phyloP scores from a whole-genome alignment of 495 filamentous ascomycete species.

The Aspergillus cavernicola region DNA sequence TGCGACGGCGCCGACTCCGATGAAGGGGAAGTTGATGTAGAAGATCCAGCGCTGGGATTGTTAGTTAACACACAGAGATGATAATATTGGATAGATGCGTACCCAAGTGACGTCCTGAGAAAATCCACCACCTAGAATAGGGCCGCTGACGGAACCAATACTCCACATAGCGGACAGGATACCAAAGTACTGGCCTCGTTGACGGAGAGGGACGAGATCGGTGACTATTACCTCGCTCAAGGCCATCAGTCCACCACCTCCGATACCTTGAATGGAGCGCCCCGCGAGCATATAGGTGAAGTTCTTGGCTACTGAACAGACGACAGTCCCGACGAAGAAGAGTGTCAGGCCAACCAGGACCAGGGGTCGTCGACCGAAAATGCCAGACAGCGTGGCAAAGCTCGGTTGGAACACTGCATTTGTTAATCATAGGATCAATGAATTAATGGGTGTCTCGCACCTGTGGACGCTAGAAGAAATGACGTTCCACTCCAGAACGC shows the following conservation, averaged over 20 bases:
- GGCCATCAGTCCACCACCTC: constrained; percentile 66
- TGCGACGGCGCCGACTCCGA: constrained; percentile 39
- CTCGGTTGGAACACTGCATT: constrained; percentile 36
- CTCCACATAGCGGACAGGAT: constrained; percentile 57
- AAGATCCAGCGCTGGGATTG: constrained; percentile 38
- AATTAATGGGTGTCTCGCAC: constrained; percentile 11
- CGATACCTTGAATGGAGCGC: constrained; percentile 64
- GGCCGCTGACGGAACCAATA: constrained; percentile 63
- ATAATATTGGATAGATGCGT: constrained; percentile 9
- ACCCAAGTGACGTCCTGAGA: constrained; percentile 62
- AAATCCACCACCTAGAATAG: constrained; percentile 66
- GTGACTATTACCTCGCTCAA: constrained; percentile 67
- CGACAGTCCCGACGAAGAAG: constrained; percentile 56
- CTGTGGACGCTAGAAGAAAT: constrained; percentile 48
- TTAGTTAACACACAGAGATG: background rate
- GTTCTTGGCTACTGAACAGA: constrained; percentile 51
- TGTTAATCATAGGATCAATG: no score
- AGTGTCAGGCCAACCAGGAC: constrained; percentile 48
- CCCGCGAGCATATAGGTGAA: constrained; percentile 65
- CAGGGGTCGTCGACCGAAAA: constrained; percentile 41
- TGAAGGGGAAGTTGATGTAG: constrained; percentile 51
- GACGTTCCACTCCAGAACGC: constrained; percentile 59
- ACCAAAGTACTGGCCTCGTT: constrained; percentile 47
- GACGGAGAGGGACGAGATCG: constrained; percentile 53
- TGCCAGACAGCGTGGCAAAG: constrained; percentile 38